These are phyloP conservation scores for Theobroma grandiflorum DNA, from an alignment of 441 rosid genomes.

Conservation along the genomic window DNA sequence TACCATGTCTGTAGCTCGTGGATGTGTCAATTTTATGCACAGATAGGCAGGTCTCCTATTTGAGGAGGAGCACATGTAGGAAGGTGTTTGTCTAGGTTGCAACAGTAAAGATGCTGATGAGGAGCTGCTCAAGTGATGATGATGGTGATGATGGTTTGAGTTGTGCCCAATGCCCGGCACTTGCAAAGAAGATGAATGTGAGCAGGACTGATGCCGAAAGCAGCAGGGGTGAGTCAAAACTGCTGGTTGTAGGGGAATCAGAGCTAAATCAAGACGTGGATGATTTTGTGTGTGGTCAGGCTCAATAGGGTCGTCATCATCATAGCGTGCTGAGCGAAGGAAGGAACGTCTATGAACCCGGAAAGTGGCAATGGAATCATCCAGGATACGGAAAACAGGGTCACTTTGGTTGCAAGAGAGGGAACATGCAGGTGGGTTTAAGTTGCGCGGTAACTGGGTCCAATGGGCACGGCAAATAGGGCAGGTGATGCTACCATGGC, in stretches of 20 bases:
- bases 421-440: slow-evolving; percentile 51
- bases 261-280: slow-evolving; percentile 62
- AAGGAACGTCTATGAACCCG: slow-evolving; percentile 78
- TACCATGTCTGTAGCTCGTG: slow-evolving; percentile 69
- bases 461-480: slow-evolving; percentile 93
- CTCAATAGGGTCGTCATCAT: slow-evolving; percentile 83
- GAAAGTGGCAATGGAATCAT: slow-evolving; percentile 78
- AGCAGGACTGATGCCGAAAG: slow-evolving; percentile 36
- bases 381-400: slow-evolving; percentile 72
- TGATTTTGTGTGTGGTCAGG: slow-evolving; percentile 49
- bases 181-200: slow-evolving; percentile 43
- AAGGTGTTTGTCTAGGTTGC: slow-evolving; percentile 38
- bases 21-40: slow-evolving; percentile 64
- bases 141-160: slow-evolving; percentile 38
- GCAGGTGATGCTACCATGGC: slow-evolving; percentile 86
- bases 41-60: slow-evolving; percentile 60
- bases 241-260: slow-evolving; percentile 51
- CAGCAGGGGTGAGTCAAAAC: slow-evolving; percentile 41
- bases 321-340: slow-evolving; percentile 77
- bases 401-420: slow-evolving; percentile 61
- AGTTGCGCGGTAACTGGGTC: slow-evolving; percentile 88
- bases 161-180: slow-evolving; percentile 24
- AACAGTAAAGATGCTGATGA: slow-evolving; percentile 43
- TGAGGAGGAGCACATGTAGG: slow-evolving; percentile 40
- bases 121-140: slow-evolving; percentile 41